A percentile compares a stretch with the other conserved stretches of the same genome.
These are phyloP conservation scores for Prillingera fragicola DNA, from an alignment of 1,284 basidiomycete genomes.

Conservation along the genomic window DNA sequence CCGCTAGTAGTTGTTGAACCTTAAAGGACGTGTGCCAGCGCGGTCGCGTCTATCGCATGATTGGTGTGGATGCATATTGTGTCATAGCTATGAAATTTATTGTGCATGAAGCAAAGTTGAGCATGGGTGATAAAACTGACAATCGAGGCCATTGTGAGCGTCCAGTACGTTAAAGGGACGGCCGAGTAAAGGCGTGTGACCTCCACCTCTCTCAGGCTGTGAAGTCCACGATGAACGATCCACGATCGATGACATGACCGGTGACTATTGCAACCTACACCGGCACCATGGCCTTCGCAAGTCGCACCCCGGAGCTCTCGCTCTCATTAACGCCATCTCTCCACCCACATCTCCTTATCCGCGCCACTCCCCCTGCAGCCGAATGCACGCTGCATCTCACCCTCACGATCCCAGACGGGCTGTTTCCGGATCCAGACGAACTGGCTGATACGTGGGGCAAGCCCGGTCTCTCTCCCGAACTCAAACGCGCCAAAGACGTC, in stretches of 20 bases:
- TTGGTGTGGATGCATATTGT: slow-evolving; percentile 5
- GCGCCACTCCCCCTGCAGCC: not conserved
- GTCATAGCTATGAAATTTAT: slow-evolving; percentile 13
- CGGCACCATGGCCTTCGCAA: not conserved
- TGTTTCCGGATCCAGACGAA: slow-evolving; percentile 35
- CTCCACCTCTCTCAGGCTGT: too few species aligned
- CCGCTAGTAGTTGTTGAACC: not conserved
- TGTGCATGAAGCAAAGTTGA: too few species aligned
- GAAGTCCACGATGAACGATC: too few species aligned
- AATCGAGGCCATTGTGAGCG: too few species aligned
- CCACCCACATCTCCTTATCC: slow-evolving; percentile 7
- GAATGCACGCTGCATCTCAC: slow-evolving; percentile 12
- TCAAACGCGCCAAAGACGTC: too few species aligned
- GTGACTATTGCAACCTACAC: too few species aligned
- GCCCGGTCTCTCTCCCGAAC: not conserved
- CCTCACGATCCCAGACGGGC: slow-evolving; percentile 30
- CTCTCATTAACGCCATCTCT: slow-evolving; percentile 7
- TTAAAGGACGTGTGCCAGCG: slow-evolving; percentile 12
- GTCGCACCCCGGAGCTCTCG: slow-evolving; percentile 9
- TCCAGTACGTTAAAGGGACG: too few species aligned
- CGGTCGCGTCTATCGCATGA: slow-evolving; percentile 10
- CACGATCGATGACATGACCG: too few species aligned
- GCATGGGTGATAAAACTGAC: too few species aligned
- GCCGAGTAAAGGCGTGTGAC: too few species aligned
- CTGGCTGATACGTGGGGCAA: slow-evolving; percentile 17